Base-by-base conservation (phyloP, 1,139 yeast species). In the Candida albicans region DNA sequence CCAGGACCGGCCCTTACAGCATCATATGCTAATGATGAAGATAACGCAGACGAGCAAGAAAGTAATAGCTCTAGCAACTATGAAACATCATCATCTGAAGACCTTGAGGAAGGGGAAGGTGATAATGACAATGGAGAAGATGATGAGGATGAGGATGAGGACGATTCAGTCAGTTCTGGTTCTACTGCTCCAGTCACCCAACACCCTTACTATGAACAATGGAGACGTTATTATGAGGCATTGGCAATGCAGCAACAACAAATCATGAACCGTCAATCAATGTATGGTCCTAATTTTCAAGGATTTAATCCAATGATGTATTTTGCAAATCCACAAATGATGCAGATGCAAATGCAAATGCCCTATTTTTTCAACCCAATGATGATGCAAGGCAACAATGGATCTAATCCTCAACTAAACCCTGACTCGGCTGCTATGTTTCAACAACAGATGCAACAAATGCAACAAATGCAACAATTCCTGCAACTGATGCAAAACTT, bases 141-240 rank as follows among this genome's bases (percentile, higher is more conserved):
- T 8, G 55, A 52, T 35, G 36, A 52, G 32, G 58, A 56, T 32
- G 54, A 56, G 42, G 51, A 55, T 33, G 52, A 32, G 3, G 32
- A 22, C 4, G 52, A 40, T 15, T 31, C 50, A n/a, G 26, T 28
- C 2, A 42, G 49, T n/a, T 32, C 53, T 9, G 35, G 35, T 15
- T 50, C 52, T 8, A 40, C 46, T 3, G 39, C 41, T 14, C 41
- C 45, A 11, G 53, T 54, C 2, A 52, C 44, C 12, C 55, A 49
- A 25, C 60, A 57, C 42, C 61, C 59, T 13, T 58, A 59, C 42
- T 61, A 60, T 35, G 65, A 62, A 37, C 65, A 61, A 50, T 64
- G 67, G 66, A 59, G 58, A 47, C 59, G 55, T 35, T 63, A 62
- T 44, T 63, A 62, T 45, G 62, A 64, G 26, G 44, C 52, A 12